Evolutionary conservation across 352 stramenopile species (phyloP), one percentile per base, ranked within the genome.

Genomic region (Phytophthora uliginosa): DNA sequence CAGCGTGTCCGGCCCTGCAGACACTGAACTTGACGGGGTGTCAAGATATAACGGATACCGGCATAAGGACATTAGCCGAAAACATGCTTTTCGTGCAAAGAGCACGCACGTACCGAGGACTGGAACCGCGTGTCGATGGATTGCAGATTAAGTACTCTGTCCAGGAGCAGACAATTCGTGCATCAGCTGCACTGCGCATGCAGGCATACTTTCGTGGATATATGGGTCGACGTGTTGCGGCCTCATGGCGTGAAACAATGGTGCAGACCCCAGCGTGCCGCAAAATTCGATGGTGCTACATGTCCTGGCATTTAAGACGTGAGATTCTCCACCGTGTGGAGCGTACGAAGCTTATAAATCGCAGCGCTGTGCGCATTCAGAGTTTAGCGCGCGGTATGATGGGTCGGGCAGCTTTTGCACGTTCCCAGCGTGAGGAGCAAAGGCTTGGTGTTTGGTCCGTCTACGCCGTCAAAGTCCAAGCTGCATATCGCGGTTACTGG

Each of bases 11-110:
- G 13, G 74, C 83, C 18, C 69, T 95, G 0, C 85, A 93, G 60
- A 75, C 84, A 22, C 78, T 95, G 12, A 93, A 93, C 40, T 53
- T 95, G 36, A 88, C 85, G 17, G 88, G 88, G 28, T 95, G 88
- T 45, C 78, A 92, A 58, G 84, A 95, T 40, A 92, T 95, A 63
- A 93, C 88, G 4, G 86, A 95, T 53, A 84, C 79, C 7, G 86
- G 88, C 0, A 79, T 95, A 36, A 61, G 54, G 20, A 94, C 88
- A n/a, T 73, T 95, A 33, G 82, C 77, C 0, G 80, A 89, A 18
- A 86, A 94, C 40, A 74, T 95, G 52, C 86, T 85, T 34, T 95
- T 91, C 61, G 86, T 95, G 3, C 82, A 86, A 34, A 68, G 67
- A 59, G 82, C 85, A 0, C 71, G 73, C 7, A 36, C 62, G 3